These are phyloP conservation scores for Sodiomyces alkalinus DNA, from an alignment of 2,329 filamentous ascomycete species.

Conservation along the genomic window DNA sequence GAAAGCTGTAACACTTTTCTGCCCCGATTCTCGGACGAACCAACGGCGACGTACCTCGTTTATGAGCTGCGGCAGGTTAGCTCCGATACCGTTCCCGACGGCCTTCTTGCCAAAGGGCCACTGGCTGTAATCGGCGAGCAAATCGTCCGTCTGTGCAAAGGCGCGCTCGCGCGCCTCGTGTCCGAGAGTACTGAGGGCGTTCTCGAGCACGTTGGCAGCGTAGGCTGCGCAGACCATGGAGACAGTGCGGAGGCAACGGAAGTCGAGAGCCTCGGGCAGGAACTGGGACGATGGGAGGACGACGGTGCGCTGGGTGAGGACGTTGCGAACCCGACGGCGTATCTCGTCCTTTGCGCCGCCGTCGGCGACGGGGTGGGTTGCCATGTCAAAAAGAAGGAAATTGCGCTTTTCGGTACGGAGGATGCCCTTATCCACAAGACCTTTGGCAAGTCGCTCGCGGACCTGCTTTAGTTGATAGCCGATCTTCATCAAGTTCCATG, in stretches of 20 bases:
- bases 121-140: conserved; percentile 91
- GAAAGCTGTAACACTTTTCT: background rate
- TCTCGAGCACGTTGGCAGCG: conserved; percentile 94
- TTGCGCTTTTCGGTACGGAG: conserved; percentile 97
- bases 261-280: conserved; percentile 86
- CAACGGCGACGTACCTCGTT: conserved; percentile 53
- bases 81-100: conserved; percentile 66
- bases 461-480: conserved; percentile 99
- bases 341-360: conserved; percentile 97
- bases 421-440: conserved; percentile 96
- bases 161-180: conserved; percentile 90
- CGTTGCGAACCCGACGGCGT: conserved; percentile 75
- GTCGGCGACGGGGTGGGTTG: conserved; percentile 92
- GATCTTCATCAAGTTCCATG: conserved; percentile 99
- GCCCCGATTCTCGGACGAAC: background rate
- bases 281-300: conserved; percentile 78
- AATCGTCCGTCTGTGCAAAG: conserved; percentile 92
- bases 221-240: conserved; percentile 97
- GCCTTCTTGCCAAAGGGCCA: conserved; percentile 89
- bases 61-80: conserved; percentile 80
- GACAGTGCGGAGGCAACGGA: conserved; percentile 81
- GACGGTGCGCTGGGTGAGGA: conserved; percentile 86
- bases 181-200: conserved; percentile 83
- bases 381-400: conserved; percentile 99
- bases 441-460: conserved; percentile 90